These are phyloP conservation scores for Orbilia javanica DNA, from an alignment of 2,329 filamentous ascomycete species.

Conservation along the genomic window DNA sequence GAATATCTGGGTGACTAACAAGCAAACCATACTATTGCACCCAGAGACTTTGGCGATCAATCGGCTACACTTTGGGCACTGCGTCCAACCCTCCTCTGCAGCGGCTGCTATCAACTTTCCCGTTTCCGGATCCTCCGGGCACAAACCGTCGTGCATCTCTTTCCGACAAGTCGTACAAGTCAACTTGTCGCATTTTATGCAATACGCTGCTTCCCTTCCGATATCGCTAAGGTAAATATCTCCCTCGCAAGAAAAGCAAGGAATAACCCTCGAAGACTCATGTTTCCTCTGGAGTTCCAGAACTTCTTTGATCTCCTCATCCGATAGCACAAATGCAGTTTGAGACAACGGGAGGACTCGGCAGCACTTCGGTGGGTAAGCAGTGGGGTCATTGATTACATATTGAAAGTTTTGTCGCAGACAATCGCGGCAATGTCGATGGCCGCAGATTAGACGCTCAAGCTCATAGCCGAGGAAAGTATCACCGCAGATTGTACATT, in stretches of 20 bases:
- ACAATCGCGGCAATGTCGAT: conserved; percentile 49
- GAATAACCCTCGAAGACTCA: conserved; percentile 35
- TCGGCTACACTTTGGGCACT: conserved; percentile 51
- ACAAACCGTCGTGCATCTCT: conserved; percentile 52
- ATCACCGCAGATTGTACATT: conserved; percentile 46
- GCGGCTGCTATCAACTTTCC: conserved; percentile 19
- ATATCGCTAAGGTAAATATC: conserved; percentile 49
- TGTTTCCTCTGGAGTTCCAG: conserved; percentile 19
- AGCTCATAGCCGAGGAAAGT: conserved; percentile 42
- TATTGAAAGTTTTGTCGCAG: conserved; percentile 38
- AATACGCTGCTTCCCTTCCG: conserved; percentile 48
- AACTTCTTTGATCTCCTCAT: conserved; percentile 30
- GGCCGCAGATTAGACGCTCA: conserved; percentile 39
- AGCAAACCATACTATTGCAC: conserved; percentile 48
- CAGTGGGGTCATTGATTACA: conserved; percentile 28
- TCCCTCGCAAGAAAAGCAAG: conserved; percentile 52
- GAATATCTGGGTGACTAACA: conserved; percentile 33
- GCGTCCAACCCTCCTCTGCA: conserved; percentile 53
- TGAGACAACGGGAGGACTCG: conserved; percentile 20
- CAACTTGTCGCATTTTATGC: conserved; percentile 38
- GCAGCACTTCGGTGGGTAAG: conserved; percentile 48
- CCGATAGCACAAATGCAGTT: conserved; percentile 38
- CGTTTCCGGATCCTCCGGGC: conserved; percentile 54
- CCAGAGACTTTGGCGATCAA: conserved; percentile 32
- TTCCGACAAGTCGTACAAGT: conserved; percentile 50